Evolutionary conservation across 352 stramenopile genomes (phyloP).

Genomic region (Phytophthora vignae): DNA sequence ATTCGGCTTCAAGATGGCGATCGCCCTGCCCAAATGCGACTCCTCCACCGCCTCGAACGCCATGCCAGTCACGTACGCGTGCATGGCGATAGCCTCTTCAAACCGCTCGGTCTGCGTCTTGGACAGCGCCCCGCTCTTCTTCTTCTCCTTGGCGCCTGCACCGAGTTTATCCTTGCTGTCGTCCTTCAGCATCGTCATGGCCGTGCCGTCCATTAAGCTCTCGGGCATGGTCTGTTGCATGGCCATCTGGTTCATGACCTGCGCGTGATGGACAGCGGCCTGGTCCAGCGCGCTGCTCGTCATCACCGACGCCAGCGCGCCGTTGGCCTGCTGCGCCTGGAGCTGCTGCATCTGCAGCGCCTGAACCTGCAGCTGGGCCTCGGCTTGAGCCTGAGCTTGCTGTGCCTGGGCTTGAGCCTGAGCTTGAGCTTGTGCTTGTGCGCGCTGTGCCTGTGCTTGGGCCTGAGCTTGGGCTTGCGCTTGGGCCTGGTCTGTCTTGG

Average conservation of each 20-base stretch:
- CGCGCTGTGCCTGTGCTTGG: slow-evolving; percentile 9
- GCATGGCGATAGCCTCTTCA: slow-evolving; percentile 84
- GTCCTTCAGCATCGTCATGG: slow-evolving; percentile 65
- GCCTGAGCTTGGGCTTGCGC: slow-evolving; percentile 5
- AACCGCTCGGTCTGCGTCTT: slow-evolving; percentile 77
- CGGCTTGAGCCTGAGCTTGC: neutral
- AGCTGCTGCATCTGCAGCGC: slow-evolving; percentile 17
- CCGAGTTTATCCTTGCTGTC: slow-evolving; percentile 30
- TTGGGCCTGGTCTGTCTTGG: slow-evolving; percentile 45
- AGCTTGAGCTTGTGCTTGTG: neutral
- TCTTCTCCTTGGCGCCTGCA: slow-evolving; percentile 47
- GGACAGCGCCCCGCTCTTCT: slow-evolving; percentile 58
- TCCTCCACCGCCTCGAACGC: slow-evolving; percentile 81
- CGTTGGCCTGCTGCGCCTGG: slow-evolving; percentile 24
- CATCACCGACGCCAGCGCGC: slow-evolving; percentile 23
- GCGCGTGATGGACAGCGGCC: slow-evolving; percentile 64
- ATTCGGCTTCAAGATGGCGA: slow-evolving; percentile 64
- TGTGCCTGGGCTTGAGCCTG: slow-evolving; percentile 23
- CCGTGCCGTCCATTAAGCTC: slow-evolving; percentile 66
- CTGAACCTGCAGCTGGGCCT: slow-evolving; percentile 24
- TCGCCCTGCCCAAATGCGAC: slow-evolving; percentile 67
- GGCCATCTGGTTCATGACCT: slow-evolving; percentile 78
- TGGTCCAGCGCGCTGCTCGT: slow-evolving; percentile 51
- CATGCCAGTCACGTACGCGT: slow-evolving; percentile 84
- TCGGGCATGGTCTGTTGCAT: slow-evolving; percentile 81